Conservation (phyloP, 148 eudicot species). For the Fagopyrum homotropicum region DNA sequence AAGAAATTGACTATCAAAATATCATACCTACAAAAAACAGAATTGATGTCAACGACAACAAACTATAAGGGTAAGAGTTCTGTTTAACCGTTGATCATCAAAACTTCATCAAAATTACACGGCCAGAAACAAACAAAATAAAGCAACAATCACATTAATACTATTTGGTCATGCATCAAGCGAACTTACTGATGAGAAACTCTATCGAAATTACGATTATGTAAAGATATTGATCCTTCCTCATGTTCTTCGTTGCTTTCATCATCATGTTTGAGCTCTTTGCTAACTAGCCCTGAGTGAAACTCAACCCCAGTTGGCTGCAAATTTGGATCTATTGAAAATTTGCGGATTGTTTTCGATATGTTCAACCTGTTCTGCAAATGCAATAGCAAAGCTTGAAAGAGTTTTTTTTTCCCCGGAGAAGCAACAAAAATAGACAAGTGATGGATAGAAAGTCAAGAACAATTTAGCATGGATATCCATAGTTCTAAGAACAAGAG, state of each 20-base stretch:
- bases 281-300: constrained; percentile 42
- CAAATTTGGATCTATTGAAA: constrained; percentile 61
- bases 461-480: background rate
- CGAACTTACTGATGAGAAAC: constrained; percentile 63
- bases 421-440: background rate
- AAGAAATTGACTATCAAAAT: constrained; percentile 76
- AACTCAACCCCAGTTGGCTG: constrained; percentile 68
- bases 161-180: background rate
- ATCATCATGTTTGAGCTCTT: constrained; percentile 69
- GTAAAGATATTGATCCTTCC: constrained; percentile 67
- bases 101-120: background rate
- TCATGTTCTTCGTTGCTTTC: constrained; percentile 62
- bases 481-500: background rate
- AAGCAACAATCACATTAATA: background rate
- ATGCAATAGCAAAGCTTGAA: constrained; percentile 29
- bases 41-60: constrained; percentile 6
- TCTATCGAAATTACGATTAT: constrained; percentile 61
- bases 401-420: constrained; percentile 1
- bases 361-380: constrained; percentile 97
- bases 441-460: background rate
- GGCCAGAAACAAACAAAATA: background rate
- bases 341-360: constrained; percentile 86
- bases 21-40: constrained; percentile 52
- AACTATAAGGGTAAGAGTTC: background rate
- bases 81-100: background rate